phyloP scores from a whole-genome alignment of 2,329 filamentous ascomycete genomes.

The Truncatella angustata region DNA sequence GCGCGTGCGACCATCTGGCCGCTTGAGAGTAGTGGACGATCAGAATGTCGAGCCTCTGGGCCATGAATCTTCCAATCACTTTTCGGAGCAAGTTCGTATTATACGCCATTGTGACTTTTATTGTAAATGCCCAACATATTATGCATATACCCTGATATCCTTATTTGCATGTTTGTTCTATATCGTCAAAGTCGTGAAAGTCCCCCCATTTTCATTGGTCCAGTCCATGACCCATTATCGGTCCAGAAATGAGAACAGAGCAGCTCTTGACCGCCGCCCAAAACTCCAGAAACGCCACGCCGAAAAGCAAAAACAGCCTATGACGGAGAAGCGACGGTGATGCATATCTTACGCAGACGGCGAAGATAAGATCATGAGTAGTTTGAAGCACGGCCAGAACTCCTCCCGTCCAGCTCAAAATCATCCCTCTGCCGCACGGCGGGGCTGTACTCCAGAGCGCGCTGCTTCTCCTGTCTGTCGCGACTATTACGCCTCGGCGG shows the following conservation, averaged over 20 bases:
- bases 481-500: too few relatives aligned
- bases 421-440: not conserved
- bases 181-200: not conserved
- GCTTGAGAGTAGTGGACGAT: too few relatives aligned
- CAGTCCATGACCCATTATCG: not conserved
- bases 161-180: too few relatives aligned
- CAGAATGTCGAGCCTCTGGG: too few relatives aligned
- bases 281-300: not conserved
- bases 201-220: not conserved
- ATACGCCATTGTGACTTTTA: too few relatives aligned
- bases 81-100: too few relatives aligned
- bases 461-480: not conserved
- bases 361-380: not conserved
- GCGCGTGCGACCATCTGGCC: too few relatives aligned
- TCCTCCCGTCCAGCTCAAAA: not conserved
- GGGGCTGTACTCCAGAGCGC: conserved; percentile 1
- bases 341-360: not conserved
- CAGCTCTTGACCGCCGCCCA: not conserved
- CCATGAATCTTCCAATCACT: too few relatives aligned
- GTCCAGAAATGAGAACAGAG: not conserved
- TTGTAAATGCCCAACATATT: too few relatives aligned
- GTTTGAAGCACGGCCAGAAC: not conserved
- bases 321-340: not conserved
- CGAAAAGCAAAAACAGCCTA: not conserved
- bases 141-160: too few relatives aligned